Evolutionary conservation across 495 filamentous ascomycete genomes (phyloP).

Genomic region (Hyaloscypha hepaticicola): DNA sequence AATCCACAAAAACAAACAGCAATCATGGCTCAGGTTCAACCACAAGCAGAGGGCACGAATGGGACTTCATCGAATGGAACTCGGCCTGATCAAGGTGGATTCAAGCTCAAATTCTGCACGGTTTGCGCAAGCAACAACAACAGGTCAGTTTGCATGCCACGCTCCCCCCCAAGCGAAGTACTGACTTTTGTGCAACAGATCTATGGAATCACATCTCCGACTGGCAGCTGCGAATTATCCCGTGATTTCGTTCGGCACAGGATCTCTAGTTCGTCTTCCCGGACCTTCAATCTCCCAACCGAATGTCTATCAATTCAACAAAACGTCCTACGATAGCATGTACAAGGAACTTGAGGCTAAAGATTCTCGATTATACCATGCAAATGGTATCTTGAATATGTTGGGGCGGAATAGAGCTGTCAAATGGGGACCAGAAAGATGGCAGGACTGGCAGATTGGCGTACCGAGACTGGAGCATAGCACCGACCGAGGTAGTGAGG

Average conservation of each 20-base stretch:
- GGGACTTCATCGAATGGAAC: slow-evolving; percentile 42
- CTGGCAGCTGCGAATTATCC: slow-evolving; percentile 85
- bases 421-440: slow-evolving; percentile 94
- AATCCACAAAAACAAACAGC: not conserved
- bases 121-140: slow-evolving; percentile 98
- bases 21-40: slow-evolving; percentile 29
- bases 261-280: slow-evolving; percentile 89
- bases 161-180: not conserved
- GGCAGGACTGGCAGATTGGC: slow-evolving; percentile 96
- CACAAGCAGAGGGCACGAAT: slow-evolving; percentile 22
- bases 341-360: slow-evolving; percentile 83
- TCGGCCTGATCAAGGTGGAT: slow-evolving; percentile 45
- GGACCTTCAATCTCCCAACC: slow-evolving; percentile 89
- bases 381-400: slow-evolving; percentile 94
- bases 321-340: slow-evolving; percentile 88
- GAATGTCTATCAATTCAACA: slow-evolving; percentile 97
- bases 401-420: slow-evolving; percentile 85
- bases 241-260: slow-evolving; percentile 96
- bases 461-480: slow-evolving; percentile 67
- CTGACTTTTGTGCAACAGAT: slow-evolving; percentile 46
- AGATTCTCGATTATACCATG: slow-evolving; percentile 83
- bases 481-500: slow-evolving; percentile 66
- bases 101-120: slow-evolving; percentile 94
- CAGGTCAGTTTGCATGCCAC: slow-evolving; percentile 53
- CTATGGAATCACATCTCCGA: slow-evolving; percentile 96